Base-by-base conservation (phyloP, 345 rosid genomes). In the Eucalyptus urophylla region DNA sequence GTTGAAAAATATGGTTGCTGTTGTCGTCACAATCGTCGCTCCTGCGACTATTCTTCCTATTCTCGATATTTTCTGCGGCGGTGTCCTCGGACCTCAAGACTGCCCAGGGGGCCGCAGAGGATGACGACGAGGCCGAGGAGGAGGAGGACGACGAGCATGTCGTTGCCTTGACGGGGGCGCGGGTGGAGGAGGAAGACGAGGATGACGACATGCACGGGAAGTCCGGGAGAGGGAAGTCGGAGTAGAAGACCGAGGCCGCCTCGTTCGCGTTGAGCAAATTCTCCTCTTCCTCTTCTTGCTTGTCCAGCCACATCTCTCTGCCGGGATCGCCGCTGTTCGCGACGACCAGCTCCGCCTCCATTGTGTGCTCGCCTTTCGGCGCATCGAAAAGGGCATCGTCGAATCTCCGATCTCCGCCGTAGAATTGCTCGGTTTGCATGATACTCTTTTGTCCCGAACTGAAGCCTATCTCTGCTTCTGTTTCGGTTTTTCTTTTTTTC, bases 131-230 rank as follows among this genome's bases (percentile, higher is more conserved):
- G 37, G 97, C 94, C 45, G 97, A 93, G 8, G 96, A 94, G 3
- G 88, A 29, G 2, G 95, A 89, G 5, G 97, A 94, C 4, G 97
- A 94, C 0, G 97, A 94, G 2, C 95, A 76, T 6, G 85, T 92
- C 27, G 92, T 88, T 33, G 96, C 92, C 92, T 95, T 96, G 80
- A 92, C 93, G 12, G 97, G 96, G 13, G 95, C 96, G 47, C 94
- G 96, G 91, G 97, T 94, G 14, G 99, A 95, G 43, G 99, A 97
- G 81, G 99, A 95, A 0, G 99, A 98, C 16, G 99, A 97, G n/a
- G 99, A 93, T 4, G 98, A 95, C 0, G 99, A 98, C 99, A 98
- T 98, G 99, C 98, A 96, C 86, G 98, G 96, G 87, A 98, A 95
- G 87, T 96, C 99, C 43, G 97, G 96, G 7, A 97, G 95, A 37